Conservation (phyloP, 1,284 basidiomycete genomes). For the Mycosarcoma mackinlayi region DNA sequence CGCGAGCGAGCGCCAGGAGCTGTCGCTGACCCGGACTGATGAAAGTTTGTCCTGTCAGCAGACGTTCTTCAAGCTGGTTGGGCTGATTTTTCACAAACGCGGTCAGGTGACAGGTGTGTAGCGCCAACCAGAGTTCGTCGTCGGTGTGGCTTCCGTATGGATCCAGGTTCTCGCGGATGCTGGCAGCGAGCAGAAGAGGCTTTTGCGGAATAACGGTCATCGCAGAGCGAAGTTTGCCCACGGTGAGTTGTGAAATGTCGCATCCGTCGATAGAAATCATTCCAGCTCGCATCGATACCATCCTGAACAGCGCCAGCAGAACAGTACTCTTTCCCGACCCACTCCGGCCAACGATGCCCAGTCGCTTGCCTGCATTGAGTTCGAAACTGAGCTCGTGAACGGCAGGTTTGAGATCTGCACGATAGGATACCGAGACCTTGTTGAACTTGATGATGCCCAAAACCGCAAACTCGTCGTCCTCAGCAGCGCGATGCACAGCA, state of each 20-base stretch:
- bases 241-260: slow-evolving; percentile 20
- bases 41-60: slow-evolving; percentile 26
- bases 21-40: slow-evolving; percentile 65
- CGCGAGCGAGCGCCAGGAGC: slow-evolving; percentile 70
- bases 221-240: slow-evolving; percentile 35
- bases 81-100: slow-evolving; percentile 54
- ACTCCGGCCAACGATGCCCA: slow-evolving; percentile 51
- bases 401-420: slow-evolving; percentile 36
- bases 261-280: slow-evolving; percentile 50
- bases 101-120: slow-evolving; percentile 54
- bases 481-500: slow-evolving; percentile 4
- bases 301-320: slow-evolving; percentile 51
- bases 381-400: slow-evolving; percentile 49
- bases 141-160: slow-evolving; percentile 51
- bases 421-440: slow-evolving; percentile 42
- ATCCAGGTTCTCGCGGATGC: slow-evolving; percentile 63
- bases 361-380: slow-evolving; percentile 36
- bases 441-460: slow-evolving; percentile 41
- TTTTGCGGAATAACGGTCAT: slow-evolving; percentile 61
- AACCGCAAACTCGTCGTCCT: slow-evolving; percentile 1
- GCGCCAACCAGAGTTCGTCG: slow-evolving; percentile 61
- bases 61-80: slow-evolving; percentile 45
- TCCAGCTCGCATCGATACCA: slow-evolving; percentile 49
- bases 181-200: slow-evolving; percentile 58
- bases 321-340: slow-evolving; percentile 59